These are phyloP conservation scores for Dentipellis sp. DNA, from an alignment of 768 basidiomycete species.

Conservation along the genomic window DNA sequence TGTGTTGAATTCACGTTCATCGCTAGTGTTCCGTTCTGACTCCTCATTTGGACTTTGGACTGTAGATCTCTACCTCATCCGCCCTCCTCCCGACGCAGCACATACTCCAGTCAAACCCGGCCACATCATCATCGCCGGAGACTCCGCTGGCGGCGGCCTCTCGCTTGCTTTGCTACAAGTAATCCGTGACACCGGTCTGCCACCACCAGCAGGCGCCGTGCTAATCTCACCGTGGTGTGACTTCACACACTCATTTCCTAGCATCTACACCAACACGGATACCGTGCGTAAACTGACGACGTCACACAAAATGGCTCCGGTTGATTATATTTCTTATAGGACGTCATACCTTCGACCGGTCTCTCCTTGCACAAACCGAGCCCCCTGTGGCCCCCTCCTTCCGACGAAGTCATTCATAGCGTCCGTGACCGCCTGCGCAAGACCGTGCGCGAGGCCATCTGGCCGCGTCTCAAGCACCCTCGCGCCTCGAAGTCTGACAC, in stretches of 20 bases:
- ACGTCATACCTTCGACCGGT: constrained; percentile 72
- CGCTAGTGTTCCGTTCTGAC: not conserved
- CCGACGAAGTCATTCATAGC: constrained; percentile 46
- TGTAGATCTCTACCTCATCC: constrained; percentile 78
- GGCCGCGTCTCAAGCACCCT: constrained; percentile 15
- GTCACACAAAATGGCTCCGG: not conserved
- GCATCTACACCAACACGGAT: constrained; percentile 73
- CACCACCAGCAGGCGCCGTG: constrained; percentile 79
- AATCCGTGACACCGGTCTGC: constrained; percentile 76
- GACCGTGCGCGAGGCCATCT: constrained; percentile 51
- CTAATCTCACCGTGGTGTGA: constrained; percentile 91
- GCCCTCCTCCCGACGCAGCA: constrained; percentile 70
- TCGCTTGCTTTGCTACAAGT: constrained; percentile 77
- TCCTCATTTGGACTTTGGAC: not conserved
- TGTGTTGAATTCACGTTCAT: constrained; percentile 24
- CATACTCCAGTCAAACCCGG: constrained; percentile 76
- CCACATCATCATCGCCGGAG: constrained; percentile 80
- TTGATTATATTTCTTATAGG: constrained; percentile 31
- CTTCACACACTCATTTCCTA: constrained; percentile 93
- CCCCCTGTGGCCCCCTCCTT: constrained; percentile 70
- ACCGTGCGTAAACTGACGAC: constrained; percentile 45
- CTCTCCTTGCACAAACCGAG: constrained; percentile 73
- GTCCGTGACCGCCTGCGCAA: constrained; percentile 52
- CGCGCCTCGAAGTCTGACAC: not conserved
- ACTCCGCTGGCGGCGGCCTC: constrained; percentile 90